phyloP scores from a whole-genome alignment of 192 early-diverging fungal genomes.

The Entophlyctis helioformis region DNA sequence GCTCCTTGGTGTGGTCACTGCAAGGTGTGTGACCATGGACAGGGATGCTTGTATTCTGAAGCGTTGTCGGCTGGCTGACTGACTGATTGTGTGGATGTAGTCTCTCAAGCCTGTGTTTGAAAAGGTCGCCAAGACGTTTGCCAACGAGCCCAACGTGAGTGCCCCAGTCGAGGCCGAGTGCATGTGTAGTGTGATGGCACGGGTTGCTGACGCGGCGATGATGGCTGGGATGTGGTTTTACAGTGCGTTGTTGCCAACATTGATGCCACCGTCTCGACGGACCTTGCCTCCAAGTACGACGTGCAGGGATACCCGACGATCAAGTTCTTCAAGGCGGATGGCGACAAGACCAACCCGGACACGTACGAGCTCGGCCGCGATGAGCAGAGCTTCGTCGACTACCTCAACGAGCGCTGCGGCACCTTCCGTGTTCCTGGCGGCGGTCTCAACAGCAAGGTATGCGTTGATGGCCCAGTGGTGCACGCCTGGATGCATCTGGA shows the following conservation, averaged over 20 bases:
- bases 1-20: conserved; percentile 64
- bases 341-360: conserved; percentile 39
- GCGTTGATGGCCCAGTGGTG: conserved; percentile 18
- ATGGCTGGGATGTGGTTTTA: neutral
- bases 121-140: conserved; percentile 71
- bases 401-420: conserved; percentile 74
- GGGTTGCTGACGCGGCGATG: neutral
- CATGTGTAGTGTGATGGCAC: neutral
- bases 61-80: no score
- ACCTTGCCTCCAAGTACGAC: conserved; percentile 50
- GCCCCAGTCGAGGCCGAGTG: no score
- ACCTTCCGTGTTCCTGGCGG: conserved; percentile 67
- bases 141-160: conserved; percentile 60
- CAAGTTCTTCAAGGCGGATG: conserved; percentile 66
- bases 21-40: no score
- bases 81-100: no score
- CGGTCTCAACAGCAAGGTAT: conserved; percentile 44
- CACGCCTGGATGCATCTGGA: conserved; percentile 8
- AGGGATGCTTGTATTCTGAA: no score
- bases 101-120: conserved; percentile 49
- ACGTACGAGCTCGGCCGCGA: conserved; percentile 63
- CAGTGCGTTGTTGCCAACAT: conserved; percentile 68
- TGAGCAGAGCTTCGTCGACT: conserved; percentile 63
- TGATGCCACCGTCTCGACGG: conserved; percentile 61
- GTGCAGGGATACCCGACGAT: conserved; percentile 83